Percentiles rank a stretch among this genome's conserved stretches.
phyloP scores from a whole-genome alignment of 1,139 yeast genomes.

The Blastobotrys illinoisensis region DNA sequence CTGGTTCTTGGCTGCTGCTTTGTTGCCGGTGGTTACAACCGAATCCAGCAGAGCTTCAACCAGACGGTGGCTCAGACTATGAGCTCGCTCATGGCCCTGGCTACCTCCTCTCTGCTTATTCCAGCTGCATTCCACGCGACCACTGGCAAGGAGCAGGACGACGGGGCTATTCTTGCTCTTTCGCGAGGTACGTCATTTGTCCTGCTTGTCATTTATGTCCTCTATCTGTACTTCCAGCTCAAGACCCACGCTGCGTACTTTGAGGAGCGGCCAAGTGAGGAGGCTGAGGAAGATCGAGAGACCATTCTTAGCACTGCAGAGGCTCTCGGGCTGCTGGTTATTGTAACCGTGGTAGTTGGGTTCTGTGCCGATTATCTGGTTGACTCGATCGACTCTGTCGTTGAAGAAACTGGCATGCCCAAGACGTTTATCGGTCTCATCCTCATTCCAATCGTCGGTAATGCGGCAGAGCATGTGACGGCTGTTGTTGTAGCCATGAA shows the following conservation, averaged over 20 bases:
- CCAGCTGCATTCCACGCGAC: constrained; percentile 97
- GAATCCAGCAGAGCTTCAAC: constrained; percentile 83
- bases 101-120: constrained; percentile 78
- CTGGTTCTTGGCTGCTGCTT: constrained; percentile 95
- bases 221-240: constrained; percentile 81
- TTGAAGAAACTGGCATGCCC: constrained; percentile 74
- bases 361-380: constrained; percentile 91
- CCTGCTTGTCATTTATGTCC: constrained; percentile 66
- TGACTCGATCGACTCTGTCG: constrained; percentile 86
- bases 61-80: constrained; percentile 97
- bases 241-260: constrained; percentile 71
- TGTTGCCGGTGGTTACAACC: constrained; percentile 83
- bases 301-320: constrained; percentile 24
- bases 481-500: constrained; percentile 92
- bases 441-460: constrained; percentile 93
- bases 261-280: constrained; percentile 40
- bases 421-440: constrained; percentile 94
- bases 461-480: constrained; percentile 97
- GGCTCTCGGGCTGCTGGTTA: constrained; percentile 38
- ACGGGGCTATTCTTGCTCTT: constrained; percentile 57
- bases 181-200: constrained; percentile 86
- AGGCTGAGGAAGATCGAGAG: constrained; percentile 27
- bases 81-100: constrained; percentile 88
- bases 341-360: constrained; percentile 77
- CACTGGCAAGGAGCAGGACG: constrained; percentile 30